These are phyloP conservation scores for Trapa incisa DNA, from an alignment of 345 rosid species.

Conservation along the genomic window DNA sequence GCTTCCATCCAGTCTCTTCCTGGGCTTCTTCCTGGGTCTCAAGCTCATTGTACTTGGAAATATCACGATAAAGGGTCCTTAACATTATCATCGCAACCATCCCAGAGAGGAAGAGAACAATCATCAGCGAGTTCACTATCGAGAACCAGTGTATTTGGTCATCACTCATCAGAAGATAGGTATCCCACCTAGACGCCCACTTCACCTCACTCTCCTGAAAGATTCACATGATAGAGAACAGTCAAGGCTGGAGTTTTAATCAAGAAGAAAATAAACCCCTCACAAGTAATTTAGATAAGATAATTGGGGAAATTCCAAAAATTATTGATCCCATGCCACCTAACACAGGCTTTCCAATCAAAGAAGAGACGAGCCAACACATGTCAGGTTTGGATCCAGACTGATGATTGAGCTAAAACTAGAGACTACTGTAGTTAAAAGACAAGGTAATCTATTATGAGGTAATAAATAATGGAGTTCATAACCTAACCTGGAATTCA, in stretches of 20 bases:
- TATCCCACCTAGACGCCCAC: conserved; percentile 28
- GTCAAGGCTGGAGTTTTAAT: background rate
- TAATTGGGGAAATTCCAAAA: background rate
- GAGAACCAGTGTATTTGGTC: background rate
- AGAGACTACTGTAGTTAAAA: background rate
- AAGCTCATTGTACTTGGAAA: conserved; percentile 29
- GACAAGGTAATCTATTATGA: background rate
- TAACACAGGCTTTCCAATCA: background rate
- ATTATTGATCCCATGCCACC: background rate
- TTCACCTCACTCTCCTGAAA: conserved; percentile 23
- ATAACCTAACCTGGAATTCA: conserved; percentile 57
- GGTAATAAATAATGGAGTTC: background rate
- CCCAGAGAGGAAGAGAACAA: background rate
- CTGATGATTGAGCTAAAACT: background rate
- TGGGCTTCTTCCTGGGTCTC: conserved; percentile 33
- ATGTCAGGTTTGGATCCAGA: background rate
- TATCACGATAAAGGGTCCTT: background rate
- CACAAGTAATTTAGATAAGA: background rate
- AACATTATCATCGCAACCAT: background rate
- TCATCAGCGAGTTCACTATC: background rate
- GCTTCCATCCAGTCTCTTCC: conserved; percentile 37
- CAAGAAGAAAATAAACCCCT: background rate
- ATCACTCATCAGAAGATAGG: background rate
- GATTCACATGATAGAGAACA: background rate
- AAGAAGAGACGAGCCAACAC: background rate